Percentiles rank a stretch among this genome's conserved stretches.
Conservation (phyloP, 768 basidiomycete genomes). For the Trametes maxima region DNA sequence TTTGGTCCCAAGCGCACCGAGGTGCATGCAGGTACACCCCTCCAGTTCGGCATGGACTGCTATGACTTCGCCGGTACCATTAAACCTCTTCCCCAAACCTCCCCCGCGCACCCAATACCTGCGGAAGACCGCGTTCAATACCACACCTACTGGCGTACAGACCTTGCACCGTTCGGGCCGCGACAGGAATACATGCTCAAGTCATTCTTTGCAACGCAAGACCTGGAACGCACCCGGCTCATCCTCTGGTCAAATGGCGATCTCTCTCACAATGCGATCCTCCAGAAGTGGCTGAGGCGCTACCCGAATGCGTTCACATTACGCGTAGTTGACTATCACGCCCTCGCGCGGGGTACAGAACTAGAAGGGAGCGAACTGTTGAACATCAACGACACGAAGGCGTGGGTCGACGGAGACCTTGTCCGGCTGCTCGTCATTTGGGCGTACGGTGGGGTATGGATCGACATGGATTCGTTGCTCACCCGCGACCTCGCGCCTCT, state of each 20-base stretch:
- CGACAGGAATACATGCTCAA: conserved; percentile 92
- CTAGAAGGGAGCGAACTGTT: conserved; percentile 69
- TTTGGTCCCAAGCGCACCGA: conserved; percentile 67
- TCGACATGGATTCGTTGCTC: conserved; percentile 96
- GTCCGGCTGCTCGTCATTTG: conserved; percentile 87
- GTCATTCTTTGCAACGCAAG: conserved; percentile 93
- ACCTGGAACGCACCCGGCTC: conserved; percentile 59
- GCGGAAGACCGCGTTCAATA: conserved; percentile 55
- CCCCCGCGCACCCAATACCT: conserved; percentile 12
- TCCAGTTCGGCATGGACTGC: conserved; percentile 85
- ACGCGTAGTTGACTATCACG: conserved; percentile 64
- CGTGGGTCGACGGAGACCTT: conserved; percentile 95
- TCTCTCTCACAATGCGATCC: conserved; percentile 53
- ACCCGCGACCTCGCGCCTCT: conserved; percentile 86
- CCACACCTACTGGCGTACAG: conserved; percentile 94
- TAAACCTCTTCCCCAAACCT: conserved; percentile 28
- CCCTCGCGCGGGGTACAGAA: conserved; percentile 74
- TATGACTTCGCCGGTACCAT: conserved; percentile 92
- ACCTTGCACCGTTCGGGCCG: conserved; percentile 77
- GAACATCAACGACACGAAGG: conserved; percentile 67
- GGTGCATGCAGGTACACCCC: conserved; percentile 77
- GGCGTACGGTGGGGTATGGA: conserved; percentile 92
- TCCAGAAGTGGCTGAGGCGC: conserved; percentile 57
- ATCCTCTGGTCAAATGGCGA: conserved; percentile 94
- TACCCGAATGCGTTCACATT: conserved; percentile 77